Evolutionary conservation across 768 basidiomycete genomes (phyloP), one percentile per base, ranked within the genome.

Genomic region (Suillus spraguei): DNA sequence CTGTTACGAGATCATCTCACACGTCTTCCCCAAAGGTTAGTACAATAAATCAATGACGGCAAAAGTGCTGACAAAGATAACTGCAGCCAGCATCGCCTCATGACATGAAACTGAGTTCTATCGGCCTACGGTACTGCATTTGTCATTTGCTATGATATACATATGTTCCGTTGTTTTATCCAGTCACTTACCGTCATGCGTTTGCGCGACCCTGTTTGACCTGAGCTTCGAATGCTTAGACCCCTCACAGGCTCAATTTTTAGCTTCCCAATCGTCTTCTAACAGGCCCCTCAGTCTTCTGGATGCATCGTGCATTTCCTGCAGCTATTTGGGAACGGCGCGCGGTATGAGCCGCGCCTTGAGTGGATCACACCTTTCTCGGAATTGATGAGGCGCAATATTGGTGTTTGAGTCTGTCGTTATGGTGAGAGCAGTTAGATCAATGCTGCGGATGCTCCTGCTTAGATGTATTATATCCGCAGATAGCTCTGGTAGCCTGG

Each of bases 21-120:
- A 91, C 80, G 7, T 94, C 82, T 64, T 49, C 86, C 80, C 87
- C 91, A 91, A 7, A 89, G 89, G 91, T 94, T 16, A 90, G 94
- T 8, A 90, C 89, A 36, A 52, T 52, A 17, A 28, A 50, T 28
- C 49, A 91, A 90, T 83, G 33, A 94, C 85, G 10, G 89, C 86
- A 58, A 82, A 76, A 13, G 85, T 88, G 60, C 74, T 81, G 55
- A 83, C 82, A 10, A 36, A 90, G 79, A 69, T 4, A 93, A 80
- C 70, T 94, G 92, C 24, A 92, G 64, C 35, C n/a, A n/a, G n/a
- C n/a, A n/a, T 67, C 52, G 42, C 11, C 46, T 2, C 2, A 14
- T 47, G 22, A 24, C 47, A 49, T 24, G 46, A 60, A 28, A 58
- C 38, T 16, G 17, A 58, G 65, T 36, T 33, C 2, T n/a, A 44